phyloP scores from a whole-genome alignment of 2,329 filamentous ascomycete species.

The Clonostachys chloroleuca region DNA sequence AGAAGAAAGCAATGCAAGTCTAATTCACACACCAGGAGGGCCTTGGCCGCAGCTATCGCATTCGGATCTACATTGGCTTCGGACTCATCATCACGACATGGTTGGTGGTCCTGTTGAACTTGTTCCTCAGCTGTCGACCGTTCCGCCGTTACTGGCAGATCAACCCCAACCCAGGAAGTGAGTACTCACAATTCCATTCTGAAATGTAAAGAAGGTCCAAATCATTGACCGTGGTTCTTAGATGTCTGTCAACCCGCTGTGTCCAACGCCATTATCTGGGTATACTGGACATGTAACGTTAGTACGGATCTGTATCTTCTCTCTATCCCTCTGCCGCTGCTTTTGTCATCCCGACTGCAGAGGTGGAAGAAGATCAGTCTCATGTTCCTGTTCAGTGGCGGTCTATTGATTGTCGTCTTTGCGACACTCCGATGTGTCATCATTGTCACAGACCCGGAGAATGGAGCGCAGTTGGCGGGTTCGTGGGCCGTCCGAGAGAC shows the following conservation, averaged over 20 bases:
- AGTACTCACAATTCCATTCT: constrained; percentile 36
- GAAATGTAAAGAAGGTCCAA: background rate
- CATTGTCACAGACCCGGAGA: constrained; percentile 1
- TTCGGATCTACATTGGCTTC: constrained; percentile 46
- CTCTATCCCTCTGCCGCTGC: constrained; percentile 10
- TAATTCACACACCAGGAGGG: background rate
- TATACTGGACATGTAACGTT: constrained; percentile 8
- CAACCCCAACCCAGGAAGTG: constrained; percentile 51
- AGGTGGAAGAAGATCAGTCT: constrained; percentile 5
- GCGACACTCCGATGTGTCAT: constrained; percentile 4
- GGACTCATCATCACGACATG: constrained; percentile 42
- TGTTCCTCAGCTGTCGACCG: constrained; percentile 48
- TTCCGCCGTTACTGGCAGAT: constrained; percentile 41
- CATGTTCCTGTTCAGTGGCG: constrained; percentile 5
- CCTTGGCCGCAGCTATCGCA: constrained; percentile 18
- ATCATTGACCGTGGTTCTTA: background rate
- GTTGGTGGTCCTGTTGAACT: constrained; percentile 39
- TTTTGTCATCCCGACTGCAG: constrained; percentile 5
- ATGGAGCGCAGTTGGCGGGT: constrained; percentile 6
- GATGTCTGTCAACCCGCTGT: constrained; percentile 10
- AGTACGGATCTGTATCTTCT: constrained; percentile 11
- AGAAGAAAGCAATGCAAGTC: too few relatives aligned
- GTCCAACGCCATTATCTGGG: constrained; percentile 7
- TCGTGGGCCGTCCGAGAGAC: constrained; percentile 10
- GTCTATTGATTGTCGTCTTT: constrained; percentile 6